Evolutionary conservation across 495 filamentous ascomycete genomes (phyloP), one percentile per base, ranked within the genome.

Genomic region (Aspergillus asperescens): DNA sequence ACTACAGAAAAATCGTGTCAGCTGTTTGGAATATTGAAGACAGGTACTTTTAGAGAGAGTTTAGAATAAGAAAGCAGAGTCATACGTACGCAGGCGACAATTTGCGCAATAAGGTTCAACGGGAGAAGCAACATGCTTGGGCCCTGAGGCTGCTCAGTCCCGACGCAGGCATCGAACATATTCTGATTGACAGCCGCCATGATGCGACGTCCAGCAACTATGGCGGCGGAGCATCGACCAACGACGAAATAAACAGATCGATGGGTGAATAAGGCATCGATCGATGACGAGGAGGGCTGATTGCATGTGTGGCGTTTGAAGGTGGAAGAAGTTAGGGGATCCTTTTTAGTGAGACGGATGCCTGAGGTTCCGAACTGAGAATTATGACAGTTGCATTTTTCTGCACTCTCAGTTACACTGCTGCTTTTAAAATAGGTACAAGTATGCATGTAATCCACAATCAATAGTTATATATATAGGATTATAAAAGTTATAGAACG

Each of bases 31-130:
- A 8, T 15, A 44, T 18, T n/a, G n/a, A n/a, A n/a, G n/a, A n/a
- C n/a, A n/a, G n/a, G 4, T 44, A 18, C 20, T 15, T 27, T n/a
- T 4, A 47, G 6, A 8, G 7, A 27, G 9, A 24, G 25, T 15
- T 34, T 5, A 15, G 22, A 12, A 12, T 16, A 31, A 44, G 29
- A 10, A 23, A 5, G 28, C 34, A 19, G 27, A 32, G 38, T 28
- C 16, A 15, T n/a, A 32, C 74, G 56, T 63, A 83, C 79, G 58
- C 75, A 66, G 25, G 72, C 69, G 32, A 83, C 69, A 34, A 85
- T 82, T 42, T 72, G 66, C 34, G 70, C 77, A 50, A 85, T 75
- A 42, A 85, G 58, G 56, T 83, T 80, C 55, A 85, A 62, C 22
- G 81, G 81, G 12, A 84, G 64, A n/a, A 66, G 63, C 60, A 77